Conservation (phyloP, 2,329 filamentous ascomycete species). For the Clonostachys byssicola region DNA sequence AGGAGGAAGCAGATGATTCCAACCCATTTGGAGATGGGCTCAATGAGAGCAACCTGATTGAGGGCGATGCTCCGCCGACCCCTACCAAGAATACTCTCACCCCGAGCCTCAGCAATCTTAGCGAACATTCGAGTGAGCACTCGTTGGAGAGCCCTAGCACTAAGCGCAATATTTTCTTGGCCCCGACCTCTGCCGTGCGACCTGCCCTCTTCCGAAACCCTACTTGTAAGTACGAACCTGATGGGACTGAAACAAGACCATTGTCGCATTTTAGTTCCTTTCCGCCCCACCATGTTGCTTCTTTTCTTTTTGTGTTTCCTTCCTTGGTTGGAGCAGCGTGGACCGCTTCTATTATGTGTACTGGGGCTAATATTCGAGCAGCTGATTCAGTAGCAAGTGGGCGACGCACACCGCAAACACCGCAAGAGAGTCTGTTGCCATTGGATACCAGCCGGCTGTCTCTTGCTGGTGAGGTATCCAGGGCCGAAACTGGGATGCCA, state of each 20-base stretch:
- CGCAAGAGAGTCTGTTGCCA: slow-evolving; percentile 68
- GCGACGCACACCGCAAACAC: slow-evolving; percentile 70
- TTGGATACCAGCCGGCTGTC: slow-evolving; percentile 80
- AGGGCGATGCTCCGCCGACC: slow-evolving; percentile 79
- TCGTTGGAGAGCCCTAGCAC: slow-evolving; percentile 42
- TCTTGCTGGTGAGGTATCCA: slow-evolving; percentile 58
- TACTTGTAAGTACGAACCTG: slow-evolving; percentile 35
- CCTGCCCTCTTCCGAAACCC: slow-evolving; percentile 27
- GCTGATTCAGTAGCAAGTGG: slow-evolving; percentile 53
- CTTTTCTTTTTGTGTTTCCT: slow-evolving; percentile 6
- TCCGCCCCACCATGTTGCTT: too few relatives aligned
- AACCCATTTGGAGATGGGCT: slow-evolving; percentile 13
- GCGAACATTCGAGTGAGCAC: slow-evolving; percentile 24
- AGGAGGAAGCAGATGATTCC: slow-evolving; percentile 70
- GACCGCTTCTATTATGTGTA: slow-evolving; percentile 41
- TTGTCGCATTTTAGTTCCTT: too few relatives aligned
- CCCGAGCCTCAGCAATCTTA: slow-evolving; percentile 26
- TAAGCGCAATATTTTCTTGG: slow-evolving; percentile 32
- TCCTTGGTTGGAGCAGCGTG: slow-evolving; percentile 23
- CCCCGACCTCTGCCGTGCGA: slow-evolving; percentile 34
- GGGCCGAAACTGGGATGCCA: slow-evolving; percentile 26
- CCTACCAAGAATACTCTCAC: slow-evolving; percentile 71
- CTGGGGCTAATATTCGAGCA: slow-evolving; percentile 47
- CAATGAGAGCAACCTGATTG: slow-evolving; percentile 16
- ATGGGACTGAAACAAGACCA: neutral